Base-by-base conservation (phyloP, 768 basidiomycete species). In the Calocybe indica region DNA sequence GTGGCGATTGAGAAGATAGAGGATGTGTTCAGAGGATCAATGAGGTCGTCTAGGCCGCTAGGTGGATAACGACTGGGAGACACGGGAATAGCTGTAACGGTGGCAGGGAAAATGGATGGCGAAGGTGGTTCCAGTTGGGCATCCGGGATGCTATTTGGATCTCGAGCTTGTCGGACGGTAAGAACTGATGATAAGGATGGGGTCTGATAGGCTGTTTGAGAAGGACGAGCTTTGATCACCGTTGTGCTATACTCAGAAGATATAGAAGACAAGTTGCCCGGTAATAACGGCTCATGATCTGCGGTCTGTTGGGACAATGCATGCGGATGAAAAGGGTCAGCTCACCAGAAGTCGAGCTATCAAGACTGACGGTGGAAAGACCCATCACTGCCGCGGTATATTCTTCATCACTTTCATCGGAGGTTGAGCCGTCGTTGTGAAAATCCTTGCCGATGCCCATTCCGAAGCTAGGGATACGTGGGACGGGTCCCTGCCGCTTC, bases 381-480 rank as follows among this genome's bases (percentile, higher is more conserved):
- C 69, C 72, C 52, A 70, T 65, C 6, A 87, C 72, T 2, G 80
- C 83, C 49, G 84, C 77, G 51, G 76, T 68, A 9, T 87, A 70
- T 57, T 90, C 88, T 10, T 83, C 83, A 41, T 85, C 86, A 43
- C 79, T 83, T 38, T 80, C 78, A 36, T 82, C 80, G 6, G 72
- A 69, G 32, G 70, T 68, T 6, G 66, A 61, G 15, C 60, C 61
- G 22, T 61, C 65, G 33, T 61, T 62, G 40, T 77, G 67, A 43
- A 86, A 79, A 38, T 80, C 75, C 57, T 78, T 78, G 3, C 77
- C 83, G 11, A 86, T 67, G 13, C 82, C 87, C 67, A 81, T 68
- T 0, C 88, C 88, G 59, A 93, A 93, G 66, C 88, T 92, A 1
- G 90, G 90, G 50, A 93, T 93, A 11, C 91, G 74, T n/a, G 83